A percentile compares a stretch with the other conserved stretches of the same genome.
Conservation (phyloP, 2,329 filamentous ascomycete species). For the Zasmidium cellare region DNA sequence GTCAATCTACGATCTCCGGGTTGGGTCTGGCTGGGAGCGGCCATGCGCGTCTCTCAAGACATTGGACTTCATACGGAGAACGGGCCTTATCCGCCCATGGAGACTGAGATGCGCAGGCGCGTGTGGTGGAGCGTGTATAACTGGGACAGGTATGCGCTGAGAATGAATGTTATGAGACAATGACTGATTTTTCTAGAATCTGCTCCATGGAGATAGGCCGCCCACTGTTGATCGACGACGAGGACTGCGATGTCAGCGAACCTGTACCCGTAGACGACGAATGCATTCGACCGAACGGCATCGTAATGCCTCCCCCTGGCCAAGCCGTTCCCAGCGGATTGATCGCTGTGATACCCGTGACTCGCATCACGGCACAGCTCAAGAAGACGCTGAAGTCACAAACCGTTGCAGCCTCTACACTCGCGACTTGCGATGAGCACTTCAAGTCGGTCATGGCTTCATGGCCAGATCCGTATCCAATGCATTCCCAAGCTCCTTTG, state of each 20-base stretch:
- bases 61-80: slow-evolving; percentile 77
- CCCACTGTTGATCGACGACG: slow-evolving; percentile 80
- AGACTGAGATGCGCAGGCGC: slow-evolving; percentile 80
- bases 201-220: slow-evolving; percentile 78
- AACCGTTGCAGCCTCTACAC: slow-evolving; percentile 63
- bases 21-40: slow-evolving; percentile 80
- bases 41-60: slow-evolving; percentile 79
- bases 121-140: slow-evolving; percentile 95
- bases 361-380: slow-evolving; percentile 73
- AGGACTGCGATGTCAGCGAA: slow-evolving; percentile 80
- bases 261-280: slow-evolving; percentile 81
- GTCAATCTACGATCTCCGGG: slow-evolving; percentile 82
- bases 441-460: slow-evolving; percentile 72
- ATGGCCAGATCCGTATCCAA: slow-evolving; percentile 74
- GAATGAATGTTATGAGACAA: not conserved
- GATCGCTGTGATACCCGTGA: slow-evolving; percentile 76
- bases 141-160: slow-evolving; percentile 67
- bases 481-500: slow-evolving; percentile 64
- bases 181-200: slow-evolving; percentile 48
- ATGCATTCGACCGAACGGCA: slow-evolving; percentile 60
- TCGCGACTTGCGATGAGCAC: slow-evolving; percentile 79
- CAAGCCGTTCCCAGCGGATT: slow-evolving; percentile 66
- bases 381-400: slow-evolving; percentile 69
- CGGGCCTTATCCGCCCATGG: slow-evolving; percentile 70
- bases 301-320: slow-evolving; percentile 39